Base-by-base conservation (phyloP, 805 yeast species). In the Suhomyces xylopsoci region DNA sequence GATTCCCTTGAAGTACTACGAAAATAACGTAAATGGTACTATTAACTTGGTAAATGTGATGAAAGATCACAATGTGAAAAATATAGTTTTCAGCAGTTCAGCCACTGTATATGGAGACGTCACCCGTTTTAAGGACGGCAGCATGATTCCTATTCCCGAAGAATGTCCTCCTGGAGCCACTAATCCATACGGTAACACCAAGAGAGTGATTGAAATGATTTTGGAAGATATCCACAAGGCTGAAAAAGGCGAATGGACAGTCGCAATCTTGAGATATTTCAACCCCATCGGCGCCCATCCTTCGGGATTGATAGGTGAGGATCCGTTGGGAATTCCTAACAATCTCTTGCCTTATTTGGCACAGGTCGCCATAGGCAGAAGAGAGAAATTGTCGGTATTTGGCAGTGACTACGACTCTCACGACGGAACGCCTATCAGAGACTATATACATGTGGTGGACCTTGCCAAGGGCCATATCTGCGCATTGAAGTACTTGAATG, bases 251-350 rank as follows among this genome's bases (percentile, higher is more conserved):
- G 24, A 43, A 2, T 81, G 83, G 83, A 71, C 72, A 42, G 68
- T 77, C 40, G 93, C 91, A 4, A 76, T 87, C 48, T 72, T 89
- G 62, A 79, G 94, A 52, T 89, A 88, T 69, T 88, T 87, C 74
- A 88, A 88, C 63, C 94, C 96, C 34, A 86, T 87, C 58, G 96
- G 96, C 38, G 93, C 94, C 15, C 96, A 88, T 64, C 88, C 92
- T 3, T 82, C 90, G 2, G 94, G 94, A 10, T 69, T 82, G 34
- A 76, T 88, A 54, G 96, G 96, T 38, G 96, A 89, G 63, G 92
- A 88, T 65, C 92, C 92, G 6, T 73, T 81, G 55, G 92, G 92
- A 12, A 76, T 83, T 49, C 93, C 96, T 47, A 87, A 86, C 70
- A 88, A 88, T 60, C 70, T 88, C 59, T 73, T 89, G 57, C 94